Evolutionary conservation across 129 eudicot species (phyloP).

Genomic region (Tagetes patula): DNA sequence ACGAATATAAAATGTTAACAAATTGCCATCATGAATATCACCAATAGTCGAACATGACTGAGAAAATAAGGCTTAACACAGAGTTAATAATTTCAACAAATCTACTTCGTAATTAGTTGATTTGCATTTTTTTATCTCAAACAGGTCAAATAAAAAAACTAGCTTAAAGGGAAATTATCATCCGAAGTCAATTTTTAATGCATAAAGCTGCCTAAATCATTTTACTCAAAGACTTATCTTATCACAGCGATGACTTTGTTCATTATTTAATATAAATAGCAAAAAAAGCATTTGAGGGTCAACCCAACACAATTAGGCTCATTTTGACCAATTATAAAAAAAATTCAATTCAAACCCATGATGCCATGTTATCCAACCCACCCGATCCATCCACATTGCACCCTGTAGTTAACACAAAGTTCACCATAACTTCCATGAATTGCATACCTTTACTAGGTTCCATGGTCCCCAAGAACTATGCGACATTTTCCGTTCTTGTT

Average conservation of each 20-base stretch:
- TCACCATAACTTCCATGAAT: conserved; percentile 21
- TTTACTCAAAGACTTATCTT: neutral
- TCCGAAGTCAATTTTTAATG: neutral
- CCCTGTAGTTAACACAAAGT: conserved; percentile 2
- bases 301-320: neutral
- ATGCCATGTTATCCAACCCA: neutral
- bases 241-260: neutral
- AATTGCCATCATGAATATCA: conserved; percentile 17
- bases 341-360: neutral
- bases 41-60: neutral
- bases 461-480: conserved; percentile 72
- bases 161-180: neutral
- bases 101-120: neutral
- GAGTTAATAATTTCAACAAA: neutral
- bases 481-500: conserved; percentile 54
- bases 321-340: neutral
- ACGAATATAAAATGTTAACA: conserved; percentile 7
- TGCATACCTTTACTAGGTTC: conserved; percentile 81
- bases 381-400: neutral
- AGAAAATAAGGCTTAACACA: neutral
- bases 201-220: neutral
- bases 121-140: neutral
- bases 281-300: neutral
- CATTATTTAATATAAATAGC: neutral
- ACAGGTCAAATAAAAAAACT: neutral